Evolutionary conservation across 768 basidiomycete genomes (phyloP), one percentile per base, ranked within the genome.

Genomic region (Tephrocybe sp.): DNA sequence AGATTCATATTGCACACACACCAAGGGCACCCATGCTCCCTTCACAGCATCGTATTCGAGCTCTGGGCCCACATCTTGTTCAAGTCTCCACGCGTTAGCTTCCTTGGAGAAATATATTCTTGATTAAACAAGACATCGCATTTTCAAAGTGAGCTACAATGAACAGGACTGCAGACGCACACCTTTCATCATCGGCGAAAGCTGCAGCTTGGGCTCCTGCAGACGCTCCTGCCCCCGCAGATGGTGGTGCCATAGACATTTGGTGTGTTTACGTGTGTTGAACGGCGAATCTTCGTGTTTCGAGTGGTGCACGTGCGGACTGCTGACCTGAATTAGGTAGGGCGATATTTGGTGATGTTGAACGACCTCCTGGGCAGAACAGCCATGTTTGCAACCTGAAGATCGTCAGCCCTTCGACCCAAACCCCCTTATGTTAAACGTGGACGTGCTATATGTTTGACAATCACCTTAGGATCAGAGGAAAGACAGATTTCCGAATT

Each of bases 21-120:
- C 95, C 65, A 94, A 67, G 36, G 90, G 86, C 21, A 93, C 68
- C 96, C 96, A 98, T 25, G 74, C 73, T 11, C 83, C 84, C 62
- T 89, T 93, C 9, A 68, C 64, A 28, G 78, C 68, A 64, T 93
- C 90, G 73, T 88, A 98, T 71, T 98, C 96, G 62, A 91, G 78
- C 66, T 97, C 95, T n/a, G 78, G 70, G 15, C 91, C 94, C 60
- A 94, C 90, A 42, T 90, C 89, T 62, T 92, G 83, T 66, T 99
- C 96, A 63, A 87, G 84, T 54, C 85, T 83, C 92, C 93, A 98
- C 60, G 90, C 87, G 45, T 80, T 80, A 4, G 83, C 73, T 36
- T 77, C 75, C 61, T 79, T 86, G 46, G 88, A 87, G 65, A 88
- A 91, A 69, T 93, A 87, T 11, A 94, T 81, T 54, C 87, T 80